These are phyloP conservation scores for Saccharomyces uvarum DNA, from an alignment of 1,139 yeast species.

Conservation along the genomic window DNA sequence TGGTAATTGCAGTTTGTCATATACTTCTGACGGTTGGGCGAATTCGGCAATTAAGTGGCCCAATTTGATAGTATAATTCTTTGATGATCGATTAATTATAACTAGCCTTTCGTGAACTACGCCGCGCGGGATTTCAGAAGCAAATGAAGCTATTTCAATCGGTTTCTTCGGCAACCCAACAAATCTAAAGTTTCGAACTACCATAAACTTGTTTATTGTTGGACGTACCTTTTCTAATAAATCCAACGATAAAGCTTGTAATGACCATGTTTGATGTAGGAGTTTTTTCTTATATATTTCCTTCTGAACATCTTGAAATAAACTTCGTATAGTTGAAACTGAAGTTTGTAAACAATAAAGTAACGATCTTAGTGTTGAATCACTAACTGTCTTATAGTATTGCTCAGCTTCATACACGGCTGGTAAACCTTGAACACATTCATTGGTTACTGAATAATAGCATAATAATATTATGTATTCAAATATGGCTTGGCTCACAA, in stretches of 20 bases:
- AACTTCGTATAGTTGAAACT: conserved; percentile 22
- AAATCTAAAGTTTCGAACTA: conserved; percentile 15
- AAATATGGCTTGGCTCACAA: conserved; percentile 8
- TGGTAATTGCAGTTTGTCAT: not conserved
- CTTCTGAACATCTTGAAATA: conserved; percentile 14
- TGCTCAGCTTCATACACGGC: conserved; percentile 13
- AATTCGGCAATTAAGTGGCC: conserved; percentile 16
- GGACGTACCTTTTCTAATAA: conserved; percentile 10
- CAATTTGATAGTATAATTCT: conserved; percentile 12
- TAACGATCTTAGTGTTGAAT: conserved; percentile 28
- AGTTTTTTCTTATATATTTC: conserved; percentile 12
- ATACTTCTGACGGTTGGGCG: conserved; percentile 5
- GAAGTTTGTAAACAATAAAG: conserved; percentile 34
- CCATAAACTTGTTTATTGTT: conserved; percentile 11
- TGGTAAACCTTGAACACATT: conserved; percentile 15
- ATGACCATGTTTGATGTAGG: not conserved
- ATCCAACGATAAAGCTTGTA: conserved; percentile 2
- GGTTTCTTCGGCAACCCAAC: conserved; percentile 15
- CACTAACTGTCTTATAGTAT: conserved; percentile 16
- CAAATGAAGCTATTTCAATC: conserved; percentile 8
- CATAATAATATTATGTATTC: conserved; percentile 16
- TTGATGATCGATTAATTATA: conserved; percentile 6
- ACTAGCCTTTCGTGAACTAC: conserved; percentile 11
- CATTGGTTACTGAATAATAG: conserved; percentile 17
- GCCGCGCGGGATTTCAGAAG: conserved; percentile 10